phyloP scores from a whole-genome alignment of 371 early-diverging fungal genomes.

The Mortierella sp. region DNA sequence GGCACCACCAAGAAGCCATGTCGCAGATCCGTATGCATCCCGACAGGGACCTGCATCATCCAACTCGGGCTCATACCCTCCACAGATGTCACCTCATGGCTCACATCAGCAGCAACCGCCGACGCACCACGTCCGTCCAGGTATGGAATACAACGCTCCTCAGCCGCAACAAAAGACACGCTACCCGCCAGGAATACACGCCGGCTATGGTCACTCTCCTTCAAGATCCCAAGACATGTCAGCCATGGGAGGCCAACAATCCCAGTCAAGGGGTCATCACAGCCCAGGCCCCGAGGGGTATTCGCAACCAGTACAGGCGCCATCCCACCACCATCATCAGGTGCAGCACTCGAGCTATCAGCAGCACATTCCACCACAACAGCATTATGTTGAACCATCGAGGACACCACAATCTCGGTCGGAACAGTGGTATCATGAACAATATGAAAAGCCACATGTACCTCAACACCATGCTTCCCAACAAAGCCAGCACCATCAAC shows the following conservation, averaged over 20 bases:
- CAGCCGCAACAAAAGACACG: conserved; percentile 24
- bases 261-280: conserved; percentile 16
- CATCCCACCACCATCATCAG: conserved; percentile 11
- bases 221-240: conserved; percentile 37
- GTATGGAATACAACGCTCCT: conserved; percentile 13
- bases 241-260: conserved; percentile 10
- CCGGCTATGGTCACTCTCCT: conserved; percentile 22
- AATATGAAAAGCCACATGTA: conserved; percentile 10
- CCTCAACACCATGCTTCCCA: conserved; percentile 12
- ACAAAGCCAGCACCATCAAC: conserved; percentile 4
- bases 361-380: conserved; percentile 12
- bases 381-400: background rate
- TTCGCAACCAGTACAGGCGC: conserved; percentile 4
- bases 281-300: conserved; percentile 26
- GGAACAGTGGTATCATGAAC: conserved; percentile 32
- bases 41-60: conserved; percentile 6
- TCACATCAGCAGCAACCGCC: conserved; percentile 1
- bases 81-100: conserved; percentile 15
- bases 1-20: conserved; percentile 21
- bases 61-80: conserved; percentile 7
- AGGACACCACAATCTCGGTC: conserved; percentile 1
- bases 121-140: conserved; percentile 6
- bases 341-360: conserved; percentile 9
- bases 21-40: conserved; percentile 19
- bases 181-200: conserved; percentile 20